A percentile compares a stretch with the other conserved stretches of the same genome.
phyloP scores from a whole-genome alignment of 192 early-diverging fungal species.

The Phlyctochytrium bullatum region DNA sequence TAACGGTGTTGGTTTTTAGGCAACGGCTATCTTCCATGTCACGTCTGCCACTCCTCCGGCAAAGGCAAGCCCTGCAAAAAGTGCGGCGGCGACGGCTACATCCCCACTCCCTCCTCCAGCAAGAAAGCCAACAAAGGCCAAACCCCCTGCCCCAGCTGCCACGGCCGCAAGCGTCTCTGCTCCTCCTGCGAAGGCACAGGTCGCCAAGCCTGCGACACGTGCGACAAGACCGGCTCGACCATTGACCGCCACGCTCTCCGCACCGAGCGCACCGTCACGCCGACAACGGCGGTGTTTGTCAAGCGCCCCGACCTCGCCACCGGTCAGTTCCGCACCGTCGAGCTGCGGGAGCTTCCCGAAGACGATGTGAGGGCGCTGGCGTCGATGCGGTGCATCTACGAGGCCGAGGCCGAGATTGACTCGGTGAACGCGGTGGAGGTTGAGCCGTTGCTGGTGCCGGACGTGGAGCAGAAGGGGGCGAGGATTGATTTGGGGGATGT shows the following conservation, averaged over 20 bases:
- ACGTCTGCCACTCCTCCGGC: neutral
- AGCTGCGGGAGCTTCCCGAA: neutral
- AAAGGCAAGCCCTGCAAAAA: neutral
- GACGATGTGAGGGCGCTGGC: neutral
- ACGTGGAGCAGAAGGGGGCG: neutral
- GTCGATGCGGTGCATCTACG: neutral
- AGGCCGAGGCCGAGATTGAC: neutral
- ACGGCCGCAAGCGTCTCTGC: neutral
- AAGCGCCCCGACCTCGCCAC: neutral
- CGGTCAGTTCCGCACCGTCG: neutral
- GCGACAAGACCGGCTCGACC: neutral
- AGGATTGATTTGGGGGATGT: neutral
- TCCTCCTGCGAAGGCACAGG: neutral
- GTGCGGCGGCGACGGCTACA: neutral
- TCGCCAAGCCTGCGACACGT: neutral
- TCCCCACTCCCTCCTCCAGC: neutral
- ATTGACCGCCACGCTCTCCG: neutral
- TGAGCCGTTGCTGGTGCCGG: neutral
- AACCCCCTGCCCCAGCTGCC: neutral
- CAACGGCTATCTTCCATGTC: neutral
- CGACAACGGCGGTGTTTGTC: neutral
- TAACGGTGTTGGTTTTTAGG: too few relatives aligned
- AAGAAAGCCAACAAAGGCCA: neutral
- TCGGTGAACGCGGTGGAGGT: too few relatives aligned
- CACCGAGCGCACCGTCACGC: neutral